Evolutionary conservation across 2,329 filamentous ascomycete genomes (phyloP).

Genomic region (Cladosporium sp.): DNA sequence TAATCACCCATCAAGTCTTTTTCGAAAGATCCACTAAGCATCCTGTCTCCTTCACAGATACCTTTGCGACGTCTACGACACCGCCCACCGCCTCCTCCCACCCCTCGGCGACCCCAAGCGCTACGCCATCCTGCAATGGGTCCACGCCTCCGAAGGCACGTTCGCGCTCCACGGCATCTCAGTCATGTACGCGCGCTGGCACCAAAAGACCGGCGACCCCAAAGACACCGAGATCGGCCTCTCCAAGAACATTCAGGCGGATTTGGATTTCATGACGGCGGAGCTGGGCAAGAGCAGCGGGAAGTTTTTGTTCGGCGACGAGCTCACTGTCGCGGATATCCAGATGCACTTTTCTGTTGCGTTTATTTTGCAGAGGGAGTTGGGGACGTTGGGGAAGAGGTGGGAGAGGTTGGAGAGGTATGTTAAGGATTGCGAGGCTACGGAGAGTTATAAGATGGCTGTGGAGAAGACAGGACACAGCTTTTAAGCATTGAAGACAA

Average conservation of each 20-base stretch:
- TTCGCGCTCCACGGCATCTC: constrained; percentile 50
- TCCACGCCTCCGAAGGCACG: constrained; percentile 52
- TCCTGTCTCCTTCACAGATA: constrained; percentile 39
- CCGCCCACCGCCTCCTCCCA: constrained; percentile 41
- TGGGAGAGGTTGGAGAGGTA: constrained; percentile 41
- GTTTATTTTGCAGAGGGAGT: constrained; percentile 43
- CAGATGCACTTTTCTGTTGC: constrained; percentile 49
- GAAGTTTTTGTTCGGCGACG: constrained; percentile 46
- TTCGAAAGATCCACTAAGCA: not conserved
- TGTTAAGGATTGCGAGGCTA: constrained; percentile 42
- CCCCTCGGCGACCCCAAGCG: constrained; percentile 38
- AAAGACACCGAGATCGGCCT: constrained; percentile 43
- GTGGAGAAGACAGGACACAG: constrained; percentile 46
- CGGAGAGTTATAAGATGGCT: constrained; percentile 41
- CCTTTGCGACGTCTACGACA: constrained; percentile 51
- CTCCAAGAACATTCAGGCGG: constrained; percentile 47
- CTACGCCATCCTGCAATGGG: constrained; percentile 46
- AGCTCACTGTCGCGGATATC: constrained; percentile 48
- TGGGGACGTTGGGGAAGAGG: constrained; percentile 42
- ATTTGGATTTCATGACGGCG: constrained; percentile 49
- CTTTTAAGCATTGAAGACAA: constrained; percentile 24
- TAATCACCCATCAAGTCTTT: not conserved
- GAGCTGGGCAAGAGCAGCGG: constrained; percentile 44
- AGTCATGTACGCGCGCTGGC: constrained; percentile 49
- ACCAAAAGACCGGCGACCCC: constrained; percentile 41